These are phyloP conservation scores for Verticillium nonalfalfae DNA, from an alignment of 2,329 filamentous ascomycete species.

Conservation along the genomic window DNA sequence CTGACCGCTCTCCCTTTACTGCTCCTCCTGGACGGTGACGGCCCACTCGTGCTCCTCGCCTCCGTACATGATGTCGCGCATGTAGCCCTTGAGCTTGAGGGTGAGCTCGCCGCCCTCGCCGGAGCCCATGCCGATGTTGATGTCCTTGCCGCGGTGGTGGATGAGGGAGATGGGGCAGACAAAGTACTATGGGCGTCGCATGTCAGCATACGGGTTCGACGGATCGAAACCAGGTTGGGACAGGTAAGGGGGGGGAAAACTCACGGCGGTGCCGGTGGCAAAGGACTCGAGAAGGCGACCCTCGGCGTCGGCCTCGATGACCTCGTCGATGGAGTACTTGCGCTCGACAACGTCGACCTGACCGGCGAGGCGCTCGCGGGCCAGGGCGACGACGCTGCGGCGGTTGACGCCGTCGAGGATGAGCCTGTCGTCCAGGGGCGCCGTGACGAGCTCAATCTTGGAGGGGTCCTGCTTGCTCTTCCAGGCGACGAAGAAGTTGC, in stretches of 20 bases:
- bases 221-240: background rate
- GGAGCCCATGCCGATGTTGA: conserved; percentile 55
- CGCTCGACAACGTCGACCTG: conserved; percentile 71
- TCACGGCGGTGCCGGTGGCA: conserved; percentile 77
- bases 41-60: conserved; percentile 63
- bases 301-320: conserved; percentile 65
- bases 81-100: conserved; percentile 57
- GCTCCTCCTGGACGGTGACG: conserved; percentile 58
- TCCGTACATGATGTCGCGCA: conserved; percentile 71
- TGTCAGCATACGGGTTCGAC: conserved; percentile 10
- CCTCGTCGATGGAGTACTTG: conserved; percentile 74
- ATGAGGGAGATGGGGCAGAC: conserved; percentile 63
- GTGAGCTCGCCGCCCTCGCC: conserved; percentile 50
- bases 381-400: conserved; percentile 70
- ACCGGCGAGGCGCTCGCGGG: conserved; percentile 51
- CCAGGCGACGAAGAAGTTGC: conserved; percentile 89
- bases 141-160: conserved; percentile 58
- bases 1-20: conserved; percentile 17
- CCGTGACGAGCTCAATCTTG: conserved; percentile 68
- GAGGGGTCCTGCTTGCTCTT: conserved; percentile 49
- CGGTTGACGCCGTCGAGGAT: conserved; percentile 89
- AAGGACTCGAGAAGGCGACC: conserved; percentile 80
- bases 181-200: conserved; percentile 48
- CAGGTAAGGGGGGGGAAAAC: conserved; percentile 18
- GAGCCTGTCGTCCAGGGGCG: conserved; percentile 73